A percentile compares a stretch with the other conserved stretches of the same genome.
Conservation (phyloP, 306 rosid species). For the Sicyos baderoa region DNA sequence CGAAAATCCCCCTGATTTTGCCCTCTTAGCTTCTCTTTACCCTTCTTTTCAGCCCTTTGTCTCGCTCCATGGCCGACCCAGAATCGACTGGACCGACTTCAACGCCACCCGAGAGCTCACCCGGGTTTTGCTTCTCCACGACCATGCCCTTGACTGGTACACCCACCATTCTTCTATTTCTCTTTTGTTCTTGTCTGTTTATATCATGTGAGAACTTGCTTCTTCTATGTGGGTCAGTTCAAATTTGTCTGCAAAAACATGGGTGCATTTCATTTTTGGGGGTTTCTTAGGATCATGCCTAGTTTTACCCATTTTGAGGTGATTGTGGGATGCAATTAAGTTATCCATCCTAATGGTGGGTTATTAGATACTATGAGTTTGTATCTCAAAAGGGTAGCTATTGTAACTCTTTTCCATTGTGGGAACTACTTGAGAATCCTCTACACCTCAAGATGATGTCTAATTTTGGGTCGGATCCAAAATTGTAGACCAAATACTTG, state of each 20-base stretch:
- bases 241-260: too few relatives aligned
- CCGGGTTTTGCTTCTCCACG: constrained; percentile 45
- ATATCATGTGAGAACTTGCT: neutral
- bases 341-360: neutral
- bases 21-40: constrained; percentile 64
- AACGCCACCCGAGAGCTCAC: constrained; percentile 77
- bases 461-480: too few relatives aligned
- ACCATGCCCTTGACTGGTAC: constrained; percentile 40
- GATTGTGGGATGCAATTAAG: neutral
- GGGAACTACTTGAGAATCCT: too few relatives aligned
- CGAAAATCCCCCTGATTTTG: constrained; percentile 69
- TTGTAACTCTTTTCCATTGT: too few relatives aligned
- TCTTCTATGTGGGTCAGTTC: too few relatives aligned
- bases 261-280: neutral
- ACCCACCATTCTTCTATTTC: neutral
- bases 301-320: neutral
- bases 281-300: neutral
- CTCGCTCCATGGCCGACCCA: constrained; percentile 30
- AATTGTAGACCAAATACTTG: too few relatives aligned
- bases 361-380: neutral
- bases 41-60: constrained; percentile 58
- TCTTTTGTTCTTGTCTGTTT: neutral
- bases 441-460: too few relatives aligned
- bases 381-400: too few relatives aligned
- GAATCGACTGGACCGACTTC: constrained; percentile 70